These are phyloP conservation scores for Syncephalis plumigaleata DNA, from an alignment of 371 early-diverging fungal species.

Conservation along the genomic window DNA sequence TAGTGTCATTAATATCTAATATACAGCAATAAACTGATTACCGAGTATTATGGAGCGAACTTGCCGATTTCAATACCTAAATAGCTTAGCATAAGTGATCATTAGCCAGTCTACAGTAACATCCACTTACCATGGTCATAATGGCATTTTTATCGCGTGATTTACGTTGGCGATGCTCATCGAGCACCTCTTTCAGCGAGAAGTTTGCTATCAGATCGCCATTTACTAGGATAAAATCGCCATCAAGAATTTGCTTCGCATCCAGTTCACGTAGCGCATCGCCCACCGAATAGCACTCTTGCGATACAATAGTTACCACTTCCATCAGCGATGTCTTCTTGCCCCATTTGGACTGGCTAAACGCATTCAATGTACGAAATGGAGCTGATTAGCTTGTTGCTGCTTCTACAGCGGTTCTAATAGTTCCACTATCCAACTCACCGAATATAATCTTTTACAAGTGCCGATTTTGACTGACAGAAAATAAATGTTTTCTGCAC, in stretches of 20 bases:
- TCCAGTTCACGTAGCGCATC: conserved; percentile 89
- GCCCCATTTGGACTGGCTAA: conserved; percentile 52
- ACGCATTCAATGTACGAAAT: not conserved
- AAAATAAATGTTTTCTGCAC: conserved; percentile 77
- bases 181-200: conserved; percentile 51
- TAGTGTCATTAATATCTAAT: too few relatives aligned
- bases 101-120: not conserved
- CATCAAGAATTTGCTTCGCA: conserved; percentile 52
- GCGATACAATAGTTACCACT: conserved; percentile 54
- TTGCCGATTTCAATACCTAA: conserved; percentile 38
- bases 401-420: not conserved
- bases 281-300: conserved; percentile 71
- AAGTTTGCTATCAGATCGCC: conserved; percentile 86
- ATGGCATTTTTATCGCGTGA: conserved; percentile 62
- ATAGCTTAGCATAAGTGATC: conserved; percentile 14
- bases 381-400: not conserved
- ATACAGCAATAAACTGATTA: not conserved
- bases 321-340: conserved; percentile 36
- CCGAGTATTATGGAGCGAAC: conserved; percentile 23
- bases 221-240: conserved; percentile 83
- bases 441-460: conserved; percentile 69
- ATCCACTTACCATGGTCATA: conserved; percentile 75
- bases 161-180: conserved; percentile 51
- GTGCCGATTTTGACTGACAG: conserved; percentile 66
- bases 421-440: conserved; percentile 14